phyloP scores from a whole-genome alignment of 2,329 filamentous ascomycete genomes.

The Fusarium temperatum region DNA sequence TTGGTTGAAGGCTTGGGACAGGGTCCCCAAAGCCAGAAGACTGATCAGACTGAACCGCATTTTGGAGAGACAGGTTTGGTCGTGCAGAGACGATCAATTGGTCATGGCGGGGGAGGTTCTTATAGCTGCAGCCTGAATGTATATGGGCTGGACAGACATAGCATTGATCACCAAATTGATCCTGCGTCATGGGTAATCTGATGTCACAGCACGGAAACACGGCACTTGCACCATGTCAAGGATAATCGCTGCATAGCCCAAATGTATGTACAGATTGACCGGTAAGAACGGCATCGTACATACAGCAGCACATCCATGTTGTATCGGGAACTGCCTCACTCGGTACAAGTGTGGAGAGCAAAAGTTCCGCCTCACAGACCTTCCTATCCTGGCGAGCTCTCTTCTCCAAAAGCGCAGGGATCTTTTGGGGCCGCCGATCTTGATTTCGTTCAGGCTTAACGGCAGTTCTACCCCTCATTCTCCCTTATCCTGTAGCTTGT shows the following conservation, averaged over 20 bases:
- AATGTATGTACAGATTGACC: background rate
- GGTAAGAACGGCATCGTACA: slow-evolving; percentile 25
- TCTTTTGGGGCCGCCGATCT: background rate
- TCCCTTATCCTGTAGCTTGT: background rate
- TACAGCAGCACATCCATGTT: background rate
- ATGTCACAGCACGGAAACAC: slow-evolving; percentile 25
- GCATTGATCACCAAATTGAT: background rate
- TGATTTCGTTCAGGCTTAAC: background rate
- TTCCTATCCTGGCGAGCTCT: background rate
- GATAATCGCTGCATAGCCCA: background rate
- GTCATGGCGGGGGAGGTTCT: background rate
- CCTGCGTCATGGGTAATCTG: slow-evolving; percentile 3
- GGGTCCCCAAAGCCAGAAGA: slow-evolving; percentile 32
- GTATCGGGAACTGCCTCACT: slow-evolving; percentile 4
- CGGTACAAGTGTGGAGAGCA: slow-evolving; percentile 23
- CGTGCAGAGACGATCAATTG: background rate
- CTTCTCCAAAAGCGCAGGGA: background rate
- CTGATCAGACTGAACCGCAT: slow-evolving; percentile 38
- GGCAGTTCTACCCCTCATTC: background rate
- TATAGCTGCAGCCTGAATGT: background rate
- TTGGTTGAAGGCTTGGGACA: slow-evolving; percentile 38
- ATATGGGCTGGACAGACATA: background rate
- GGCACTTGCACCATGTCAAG: slow-evolving; percentile 11
- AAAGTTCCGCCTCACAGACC: slow-evolving; percentile 17
- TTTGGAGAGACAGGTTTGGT: background rate